Conservation (phyloP, 2,329 filamentous ascomycete genomes). For the Xylariaceae sp. region DNA sequence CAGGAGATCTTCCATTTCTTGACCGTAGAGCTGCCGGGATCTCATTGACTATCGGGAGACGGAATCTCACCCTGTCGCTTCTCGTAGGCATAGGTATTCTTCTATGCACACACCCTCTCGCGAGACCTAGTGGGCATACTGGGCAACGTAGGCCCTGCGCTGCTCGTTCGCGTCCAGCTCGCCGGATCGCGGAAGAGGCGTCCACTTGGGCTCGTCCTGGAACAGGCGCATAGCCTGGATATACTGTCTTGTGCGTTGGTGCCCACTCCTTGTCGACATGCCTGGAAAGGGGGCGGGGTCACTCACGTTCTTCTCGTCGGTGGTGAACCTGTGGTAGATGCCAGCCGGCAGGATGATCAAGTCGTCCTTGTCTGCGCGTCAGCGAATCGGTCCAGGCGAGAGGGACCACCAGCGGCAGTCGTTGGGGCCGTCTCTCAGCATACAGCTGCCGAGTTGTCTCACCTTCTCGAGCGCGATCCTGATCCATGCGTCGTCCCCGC, state of each 20-base stretch:
- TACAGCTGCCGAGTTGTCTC: too few species aligned
- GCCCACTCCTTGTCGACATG: too few species aligned
- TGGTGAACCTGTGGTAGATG: constrained; percentile 97
- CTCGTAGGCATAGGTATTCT: too few species aligned
- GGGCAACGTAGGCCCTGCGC: constrained; percentile 66
- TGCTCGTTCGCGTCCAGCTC: constrained; percentile 74
- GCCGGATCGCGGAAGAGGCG: constrained; percentile 71
- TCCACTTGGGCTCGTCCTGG: constrained; percentile 99
- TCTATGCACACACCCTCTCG: too few species aligned
- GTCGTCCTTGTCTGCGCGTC: constrained; percentile 63
- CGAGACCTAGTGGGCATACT: constrained; percentile 30
- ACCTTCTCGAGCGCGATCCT: constrained; percentile 75
- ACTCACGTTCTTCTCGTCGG: constrained; percentile 81
- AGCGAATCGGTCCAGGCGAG: too few species aligned
- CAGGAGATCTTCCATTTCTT: too few species aligned
- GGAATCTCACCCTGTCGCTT: too few species aligned
- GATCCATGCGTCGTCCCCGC: constrained; percentile 79
- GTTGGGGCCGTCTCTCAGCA: neutral
- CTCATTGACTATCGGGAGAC: too few species aligned
- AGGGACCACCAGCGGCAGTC: neutral
- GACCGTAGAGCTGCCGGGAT: too few species aligned
- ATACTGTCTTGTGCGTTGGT: too few species aligned
- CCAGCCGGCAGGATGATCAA: constrained; percentile 89
- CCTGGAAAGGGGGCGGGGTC: too few species aligned
- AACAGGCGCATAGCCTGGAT: constrained; percentile 94